phyloP scores from a whole-genome alignment of 495 filamentous ascomycete genomes.

The Neurospora sp. region DNA sequence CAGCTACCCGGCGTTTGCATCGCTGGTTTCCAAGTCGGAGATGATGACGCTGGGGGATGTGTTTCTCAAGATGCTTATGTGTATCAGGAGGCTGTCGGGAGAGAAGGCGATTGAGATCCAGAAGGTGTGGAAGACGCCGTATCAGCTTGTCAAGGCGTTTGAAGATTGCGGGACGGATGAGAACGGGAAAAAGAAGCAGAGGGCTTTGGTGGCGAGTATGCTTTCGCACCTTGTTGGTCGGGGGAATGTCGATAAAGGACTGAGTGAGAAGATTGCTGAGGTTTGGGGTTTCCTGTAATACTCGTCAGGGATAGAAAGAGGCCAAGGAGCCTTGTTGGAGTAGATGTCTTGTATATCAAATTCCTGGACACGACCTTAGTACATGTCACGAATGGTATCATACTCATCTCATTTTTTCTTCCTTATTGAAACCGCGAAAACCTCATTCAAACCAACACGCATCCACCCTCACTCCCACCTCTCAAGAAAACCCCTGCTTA shows the following conservation, averaged over 20 bases:
- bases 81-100: constrained; percentile 62
- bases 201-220: constrained; percentile 41
- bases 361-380: background rate
- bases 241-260: constrained; percentile 53
- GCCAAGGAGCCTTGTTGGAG: constrained; percentile 8
- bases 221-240: constrained; percentile 50
- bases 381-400: background rate
- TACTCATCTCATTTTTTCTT: background rate
- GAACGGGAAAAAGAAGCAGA: constrained; percentile 38
- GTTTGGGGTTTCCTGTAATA: constrained; percentile 46
- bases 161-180: constrained; percentile 38
- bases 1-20: constrained; percentile 62
- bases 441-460: background rate
- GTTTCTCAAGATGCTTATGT: constrained; percentile 84
- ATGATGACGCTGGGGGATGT: constrained; percentile 63
- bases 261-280: constrained; percentile 64
- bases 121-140: constrained; percentile 61
- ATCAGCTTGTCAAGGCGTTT: constrained; percentile 58
- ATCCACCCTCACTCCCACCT: background rate
- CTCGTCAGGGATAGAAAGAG: background rate
- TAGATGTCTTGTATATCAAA: background rate
- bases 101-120: constrained; percentile 81
- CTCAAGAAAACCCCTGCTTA: constrained; percentile 49
- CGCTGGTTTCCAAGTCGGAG: constrained; percentile 65
- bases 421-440: background rate